A percentile compares a stretch with the other conserved stretches of the same genome.
These are phyloP conservation scores for Xanthoconium stramineum DNA, from an alignment of 768 basidiomycete genomes.

Conservation along the genomic window DNA sequence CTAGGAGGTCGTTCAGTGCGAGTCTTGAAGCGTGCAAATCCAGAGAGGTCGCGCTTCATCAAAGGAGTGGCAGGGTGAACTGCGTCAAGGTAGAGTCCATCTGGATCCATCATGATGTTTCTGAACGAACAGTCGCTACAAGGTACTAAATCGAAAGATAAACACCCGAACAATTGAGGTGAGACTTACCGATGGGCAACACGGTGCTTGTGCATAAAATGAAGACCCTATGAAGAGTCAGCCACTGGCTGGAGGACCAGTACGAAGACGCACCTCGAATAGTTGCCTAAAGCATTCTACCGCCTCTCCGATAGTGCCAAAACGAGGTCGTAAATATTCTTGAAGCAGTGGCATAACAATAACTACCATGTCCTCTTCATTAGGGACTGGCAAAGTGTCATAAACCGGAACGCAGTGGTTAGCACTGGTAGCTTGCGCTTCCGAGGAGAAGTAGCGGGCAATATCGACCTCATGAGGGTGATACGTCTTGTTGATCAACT, in stretches of 20 bases:
- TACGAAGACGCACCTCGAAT: constrained; percentile 23
- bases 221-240: background rate
- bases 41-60: constrained; percentile 20
- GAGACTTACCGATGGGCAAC: constrained; percentile 11
- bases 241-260: rapidly evolving
- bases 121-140: constrained; percentile 24
- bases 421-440: background rate
- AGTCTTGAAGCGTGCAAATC: constrained; percentile 14
- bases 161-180: background rate
- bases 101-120: constrained; percentile 36
- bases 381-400: constrained; percentile 18
- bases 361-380: constrained; percentile 3
- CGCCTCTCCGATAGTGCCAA: constrained; percentile 22
- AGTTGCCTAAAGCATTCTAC: constrained; percentile 16
- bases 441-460: constrained; percentile 15
- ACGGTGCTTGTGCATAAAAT: background rate
- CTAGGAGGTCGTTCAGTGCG: constrained; percentile 19
- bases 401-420: constrained; percentile 38
- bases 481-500: constrained; percentile 14
- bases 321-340: constrained; percentile 18
- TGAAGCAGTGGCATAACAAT: constrained; percentile 38
- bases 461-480: constrained; percentile 33
- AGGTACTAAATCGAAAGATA: background rate
- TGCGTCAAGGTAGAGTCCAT: constrained; percentile 21
- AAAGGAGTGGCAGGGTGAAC: constrained; percentile 25